Evolutionary conservation across 2,329 filamentous ascomycete genomes (phyloP).

Genomic region (Epichloe amarillans): DNA sequence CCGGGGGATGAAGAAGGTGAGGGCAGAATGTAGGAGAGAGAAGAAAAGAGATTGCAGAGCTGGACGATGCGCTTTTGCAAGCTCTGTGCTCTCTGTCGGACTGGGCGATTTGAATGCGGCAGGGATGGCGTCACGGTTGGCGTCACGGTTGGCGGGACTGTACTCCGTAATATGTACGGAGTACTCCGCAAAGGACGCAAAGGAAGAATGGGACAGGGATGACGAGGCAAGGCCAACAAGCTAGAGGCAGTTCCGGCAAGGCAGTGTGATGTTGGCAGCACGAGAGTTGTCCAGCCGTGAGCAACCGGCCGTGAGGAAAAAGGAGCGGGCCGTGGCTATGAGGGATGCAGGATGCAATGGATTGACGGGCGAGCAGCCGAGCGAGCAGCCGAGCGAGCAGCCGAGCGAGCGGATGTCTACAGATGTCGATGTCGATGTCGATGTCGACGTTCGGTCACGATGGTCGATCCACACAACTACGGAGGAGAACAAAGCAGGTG

Average conservation of each 20-base stretch:
- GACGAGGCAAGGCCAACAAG: neutral
- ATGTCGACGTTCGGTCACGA: neutral
- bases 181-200: neutral
- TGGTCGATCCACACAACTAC: neutral
- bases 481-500: neutral
- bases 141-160: slow-evolving; percentile 4
- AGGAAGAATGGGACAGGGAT: neutral
- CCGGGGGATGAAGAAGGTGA: neutral
- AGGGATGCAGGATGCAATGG: neutral
- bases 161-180: too few species aligned
- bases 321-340: too few species aligned
- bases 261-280: too few species aligned
- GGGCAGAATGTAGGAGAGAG: neutral
- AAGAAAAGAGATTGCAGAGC: neutral
- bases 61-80: neutral
- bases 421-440: too few species aligned
- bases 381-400: neutral
- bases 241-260: too few species aligned
- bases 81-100: slow-evolving; percentile 1
- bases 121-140: slow-evolving; percentile 5
- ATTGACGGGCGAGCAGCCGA: neutral
- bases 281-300: too few species aligned
- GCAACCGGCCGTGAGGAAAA: too few species aligned
- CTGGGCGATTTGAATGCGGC: slow-evolving; percentile 5
- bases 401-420: neutral